Percentiles rank a stretch among this genome's conserved stretches.
phyloP scores from a whole-genome alignment of 2,329 filamentous ascomycete species.

The Paracorniculantispora psalliotae region DNA sequence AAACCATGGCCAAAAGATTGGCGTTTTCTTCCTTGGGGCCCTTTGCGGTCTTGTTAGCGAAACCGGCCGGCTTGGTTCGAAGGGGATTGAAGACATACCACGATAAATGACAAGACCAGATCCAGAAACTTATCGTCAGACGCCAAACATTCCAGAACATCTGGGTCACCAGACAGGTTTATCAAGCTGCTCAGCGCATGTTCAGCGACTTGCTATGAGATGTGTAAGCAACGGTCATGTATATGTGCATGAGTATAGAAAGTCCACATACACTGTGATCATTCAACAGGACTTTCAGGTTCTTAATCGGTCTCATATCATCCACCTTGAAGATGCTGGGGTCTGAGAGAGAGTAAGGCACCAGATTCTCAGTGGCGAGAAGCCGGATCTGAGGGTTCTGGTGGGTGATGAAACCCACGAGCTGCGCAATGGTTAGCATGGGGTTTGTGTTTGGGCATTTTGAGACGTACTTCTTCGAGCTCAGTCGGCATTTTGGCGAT shows the following conservation, averaged over 20 bases:
- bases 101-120: constrained; percentile 65
- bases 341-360: constrained; percentile 72
- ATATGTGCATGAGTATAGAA: not conserved
- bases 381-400: constrained; percentile 87
- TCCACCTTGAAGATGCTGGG: constrained; percentile 79
- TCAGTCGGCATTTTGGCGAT: constrained; percentile 63
- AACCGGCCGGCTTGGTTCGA: not conserved
- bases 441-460: not conserved
- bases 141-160: constrained; percentile 67
- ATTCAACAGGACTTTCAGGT: constrained; percentile 79
- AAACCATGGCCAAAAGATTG: constrained; percentile 81
- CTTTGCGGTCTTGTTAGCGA: constrained; percentile 33
- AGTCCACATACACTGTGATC: constrained; percentile 66
- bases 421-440: constrained; percentile 42
- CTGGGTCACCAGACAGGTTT: constrained; percentile 73
- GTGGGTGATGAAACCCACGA: constrained; percentile 89
- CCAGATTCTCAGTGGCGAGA: constrained; percentile 78
- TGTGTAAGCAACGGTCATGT: constrained; percentile 38
- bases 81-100: constrained; percentile 47
- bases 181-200: constrained; percentile 88
- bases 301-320: constrained; percentile 71
- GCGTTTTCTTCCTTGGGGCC: constrained; percentile 72
- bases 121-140: constrained; percentile 79
- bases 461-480: constrained; percentile 61
- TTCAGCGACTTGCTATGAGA: constrained; percentile 75